Base-by-base conservation (phyloP, 106 monocot species). In the Acorus calamus region DNA sequence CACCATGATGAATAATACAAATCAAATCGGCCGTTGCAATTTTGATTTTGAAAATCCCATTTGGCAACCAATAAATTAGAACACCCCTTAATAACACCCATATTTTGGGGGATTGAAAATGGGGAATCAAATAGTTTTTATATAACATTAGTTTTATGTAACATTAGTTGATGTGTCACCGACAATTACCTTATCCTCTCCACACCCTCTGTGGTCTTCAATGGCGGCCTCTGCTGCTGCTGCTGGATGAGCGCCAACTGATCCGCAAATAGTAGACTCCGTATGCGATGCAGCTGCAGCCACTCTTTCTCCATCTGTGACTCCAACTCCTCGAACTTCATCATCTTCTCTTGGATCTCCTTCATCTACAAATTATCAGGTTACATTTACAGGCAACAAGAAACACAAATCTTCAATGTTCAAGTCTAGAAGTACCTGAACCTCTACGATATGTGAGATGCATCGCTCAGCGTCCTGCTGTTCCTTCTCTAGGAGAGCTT, bases 241-340 rank as follows among this genome's bases (percentile, higher is more conserved):
- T 87, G 71, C 42, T 83, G 79, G 9, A 63, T 9, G 47, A 83
- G 2, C 14, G 61, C 69, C 60, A 89, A 64, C 53, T 89, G 89
- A 70, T 93, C 89, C 14, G 83, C 62, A 62, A 89, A 89, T 28
- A 89, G 64, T 9, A 85, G 51, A 65, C 75, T 73, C 65, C 63
- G 80, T 64, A 93, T 59, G 49, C 77, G 50, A 7, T 73, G 54
- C 4, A 89, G 46, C 46, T 89, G 93, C 47, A 63, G 69, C 78
- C 81, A 43, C 62, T 93, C 89, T 67, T 81, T 93, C 77, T 89
- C 89, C 81, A 93, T 53, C 63, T 76, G 63, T 46, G 77, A 52
- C 65, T 93, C 93, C 42, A 81, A 3, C 43, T 80, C 75, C 71
- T 93, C 93, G 60, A 89, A 89, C 49, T 68, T 64, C 6, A 61